These are phyloP conservation scores for Fusarium mexicanum DNA, from an alignment of 2,329 filamentous ascomycete genomes.

Conservation along the genomic window DNA sequence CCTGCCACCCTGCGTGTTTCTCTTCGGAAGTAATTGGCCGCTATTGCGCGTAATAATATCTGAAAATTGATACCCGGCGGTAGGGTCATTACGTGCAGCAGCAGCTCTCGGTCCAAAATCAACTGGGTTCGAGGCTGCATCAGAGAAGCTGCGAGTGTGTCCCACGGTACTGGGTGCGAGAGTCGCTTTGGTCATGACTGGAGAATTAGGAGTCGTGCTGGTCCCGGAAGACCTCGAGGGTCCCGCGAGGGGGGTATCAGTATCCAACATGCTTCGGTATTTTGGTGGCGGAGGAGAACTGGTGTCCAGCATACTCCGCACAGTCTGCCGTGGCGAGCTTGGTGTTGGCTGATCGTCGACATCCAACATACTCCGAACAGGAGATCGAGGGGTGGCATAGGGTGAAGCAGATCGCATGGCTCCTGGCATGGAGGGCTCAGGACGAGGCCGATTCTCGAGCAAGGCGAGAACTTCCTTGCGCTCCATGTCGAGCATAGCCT, in stretches of 20 bases:
- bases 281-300: slow-evolving; percentile 53
- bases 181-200: slow-evolving; percentile 35
- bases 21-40: slow-evolving; percentile 61
- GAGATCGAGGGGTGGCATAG: slow-evolving; percentile 68
- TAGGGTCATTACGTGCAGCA: slow-evolving; percentile 52
- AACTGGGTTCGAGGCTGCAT: slow-evolving; percentile 58
- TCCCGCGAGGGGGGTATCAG: slow-evolving; percentile 50
- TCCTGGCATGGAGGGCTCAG: slow-evolving; percentile 40
- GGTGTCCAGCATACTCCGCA: slow-evolving; percentile 61
- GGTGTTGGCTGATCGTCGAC: slow-evolving; percentile 33
- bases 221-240: slow-evolving; percentile 42
- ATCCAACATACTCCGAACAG: slow-evolving; percentile 65
- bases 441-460: slow-evolving; percentile 62
- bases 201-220: slow-evolving; percentile 49
- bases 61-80: slow-evolving; percentile 68
- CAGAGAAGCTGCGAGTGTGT: slow-evolving; percentile 63
- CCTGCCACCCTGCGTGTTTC: slow-evolving; percentile 58
- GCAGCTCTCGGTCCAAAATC: slow-evolving; percentile 55
- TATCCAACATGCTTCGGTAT: slow-evolving; percentile 64
- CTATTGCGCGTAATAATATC: slow-evolving; percentile 64
- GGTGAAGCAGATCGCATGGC: slow-evolving; percentile 63
- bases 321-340: slow-evolving; percentile 59
- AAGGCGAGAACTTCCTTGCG: slow-evolving; percentile 76
- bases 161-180: slow-evolving; percentile 35
- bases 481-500: slow-evolving; percentile 81